Base-by-base conservation (phyloP, 78 protist species). In the Dictyostelium intermedium region DNA sequence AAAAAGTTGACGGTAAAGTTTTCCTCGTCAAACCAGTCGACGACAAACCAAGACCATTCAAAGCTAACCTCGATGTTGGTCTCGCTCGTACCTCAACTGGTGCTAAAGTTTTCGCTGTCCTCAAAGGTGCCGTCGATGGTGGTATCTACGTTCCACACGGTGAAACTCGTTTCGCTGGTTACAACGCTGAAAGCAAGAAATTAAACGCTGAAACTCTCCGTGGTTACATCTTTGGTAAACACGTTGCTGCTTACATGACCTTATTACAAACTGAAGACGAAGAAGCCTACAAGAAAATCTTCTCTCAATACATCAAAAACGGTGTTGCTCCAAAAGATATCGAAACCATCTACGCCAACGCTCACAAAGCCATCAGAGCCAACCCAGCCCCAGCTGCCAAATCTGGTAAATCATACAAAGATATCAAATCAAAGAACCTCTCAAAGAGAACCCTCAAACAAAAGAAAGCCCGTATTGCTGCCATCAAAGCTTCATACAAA, bases 61-160 rank as follows among this genome's bases (percentile, higher is more conserved):
- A 89, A 79, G 96, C 97, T 85, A 27, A 86, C 91, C 98, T 99
- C 45, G 99, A 99, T 81, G 96, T 98, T 53, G 99, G 99, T 91
- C 97, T 99, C 3, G 81, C 91, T 82, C 93, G 99, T 89, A 98
- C 99, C 97, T 89, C 99, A 74, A 98, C 99, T 39, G 99, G 99
- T 78, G 85, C 96, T 63, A 96, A 97, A 78, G 91, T 98, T 53
- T 95, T 95, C 39, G 94, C 95, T 45, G 95, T 91, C 94, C 27
- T 95, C 82, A 95, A 95, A 98, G 99, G 99, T 73, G 99, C 99
- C 50, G 92, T 91, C 41, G 99, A 99, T 87, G 99, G 99, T 74
- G 99, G 99, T 72, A 81, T 99, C 41, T 34, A 91, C 92, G 56
- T 99, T 50, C 99, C 99, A 82, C 99, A 99, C 98, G 50, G n/a